Conservation (phyloP, 2,329 filamentous ascomycete species). For the Camptophora hylomeconis region DNA sequence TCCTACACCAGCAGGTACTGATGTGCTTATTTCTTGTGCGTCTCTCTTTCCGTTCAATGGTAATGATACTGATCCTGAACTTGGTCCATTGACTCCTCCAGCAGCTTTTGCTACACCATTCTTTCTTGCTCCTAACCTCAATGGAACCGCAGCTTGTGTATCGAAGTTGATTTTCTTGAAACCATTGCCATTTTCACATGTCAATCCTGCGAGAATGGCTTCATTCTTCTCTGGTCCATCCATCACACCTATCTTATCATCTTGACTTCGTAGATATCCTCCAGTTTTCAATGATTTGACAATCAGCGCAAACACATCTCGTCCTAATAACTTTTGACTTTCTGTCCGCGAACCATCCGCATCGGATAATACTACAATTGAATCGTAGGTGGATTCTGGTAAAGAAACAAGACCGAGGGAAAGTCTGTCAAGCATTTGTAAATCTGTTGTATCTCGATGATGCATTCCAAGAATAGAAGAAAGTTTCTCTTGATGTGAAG, state of each 20-base stretch:
- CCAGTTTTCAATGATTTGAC: conserved; percentile 58
- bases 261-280: conserved; percentile 56
- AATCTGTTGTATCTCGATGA: conserved; percentile 65
- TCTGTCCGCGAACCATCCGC: conserved; percentile 55
- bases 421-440: conserved; percentile 96
- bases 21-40: conserved; percentile 21
- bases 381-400: conserved; percentile 64
- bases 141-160: conserved; percentile 42
- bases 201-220: conserved; percentile 69
- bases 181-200: conserved; percentile 44
- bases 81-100: conserved; percentile 8
- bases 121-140: conserved; percentile 56
- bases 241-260: conserved; percentile 41
- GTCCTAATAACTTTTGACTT: conserved; percentile 49
- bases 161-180: conserved; percentile 62
- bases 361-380: conserved; percentile 72
- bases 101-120: conserved; percentile 22
- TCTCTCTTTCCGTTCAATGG: conserved; percentile 30
- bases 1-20: conserved; percentile 46
- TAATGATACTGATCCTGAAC: conserved; percentile 9
- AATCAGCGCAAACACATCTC: conserved; percentile 55
- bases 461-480: conserved; percentile 56
- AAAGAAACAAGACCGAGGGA: conserved; percentile 68
- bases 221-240: conserved; percentile 50
- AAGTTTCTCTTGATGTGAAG: conserved; percentile 69